A percentile compares a stretch with the other conserved stretches of the same genome.
Evolutionary conservation across 352 stramenopile genomes (phyloP).

Genomic region (Poterioochromonas sp.): DNA sequence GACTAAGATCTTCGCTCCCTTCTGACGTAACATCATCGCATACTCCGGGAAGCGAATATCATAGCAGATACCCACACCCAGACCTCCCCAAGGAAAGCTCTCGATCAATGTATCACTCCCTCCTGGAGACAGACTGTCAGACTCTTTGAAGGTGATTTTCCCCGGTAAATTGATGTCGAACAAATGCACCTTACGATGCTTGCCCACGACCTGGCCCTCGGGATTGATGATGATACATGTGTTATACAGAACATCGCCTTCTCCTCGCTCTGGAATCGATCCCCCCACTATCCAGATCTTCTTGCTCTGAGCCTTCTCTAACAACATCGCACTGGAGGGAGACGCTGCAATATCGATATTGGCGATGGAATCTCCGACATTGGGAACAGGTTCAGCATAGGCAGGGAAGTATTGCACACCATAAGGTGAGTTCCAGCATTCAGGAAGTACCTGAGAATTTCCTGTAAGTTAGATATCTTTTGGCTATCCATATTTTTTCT

Average conservation of each 20-base stretch:
- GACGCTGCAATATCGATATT: slow-evolving; percentile 39
- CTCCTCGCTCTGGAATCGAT: slow-evolving; percentile 58
- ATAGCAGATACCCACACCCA: slow-evolving; percentile 99
- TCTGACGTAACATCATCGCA: slow-evolving; percentile 82
- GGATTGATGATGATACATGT: slow-evolving; percentile 93
- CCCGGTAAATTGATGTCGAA: slow-evolving; percentile 99
- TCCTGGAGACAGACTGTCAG: slow-evolving; percentile 90
- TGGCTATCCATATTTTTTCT: background rate
- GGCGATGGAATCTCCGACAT: slow-evolving; percentile 41
- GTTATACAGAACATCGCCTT: slow-evolving; percentile 86
- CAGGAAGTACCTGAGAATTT: slow-evolving; percentile 73
- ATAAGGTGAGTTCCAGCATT: slow-evolving; percentile 89
- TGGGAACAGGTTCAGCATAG: slow-evolving; percentile 91
- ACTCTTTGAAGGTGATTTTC: slow-evolving; percentile 98
- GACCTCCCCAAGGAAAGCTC: slow-evolving; percentile 53
- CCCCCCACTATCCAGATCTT: slow-evolving; percentile 91
- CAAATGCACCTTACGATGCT: slow-evolving; percentile 98
- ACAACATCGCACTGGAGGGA: slow-evolving; percentile 49
- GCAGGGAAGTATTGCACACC: slow-evolving; percentile 89
- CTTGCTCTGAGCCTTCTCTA: slow-evolving; percentile 45
- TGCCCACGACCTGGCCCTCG: slow-evolving; percentile 82
- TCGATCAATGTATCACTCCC: slow-evolving; percentile 56
- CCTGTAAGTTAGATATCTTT: slow-evolving; percentile 55
- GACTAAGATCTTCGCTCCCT: slow-evolving; percentile 65
- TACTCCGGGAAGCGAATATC: slow-evolving; percentile 99